Percentiles rank a stretch among this genome's conserved stretches.
phyloP scores from a whole-genome alignment of 495 filamentous ascomycete genomes.

The Monascus purpureus region DNA sequence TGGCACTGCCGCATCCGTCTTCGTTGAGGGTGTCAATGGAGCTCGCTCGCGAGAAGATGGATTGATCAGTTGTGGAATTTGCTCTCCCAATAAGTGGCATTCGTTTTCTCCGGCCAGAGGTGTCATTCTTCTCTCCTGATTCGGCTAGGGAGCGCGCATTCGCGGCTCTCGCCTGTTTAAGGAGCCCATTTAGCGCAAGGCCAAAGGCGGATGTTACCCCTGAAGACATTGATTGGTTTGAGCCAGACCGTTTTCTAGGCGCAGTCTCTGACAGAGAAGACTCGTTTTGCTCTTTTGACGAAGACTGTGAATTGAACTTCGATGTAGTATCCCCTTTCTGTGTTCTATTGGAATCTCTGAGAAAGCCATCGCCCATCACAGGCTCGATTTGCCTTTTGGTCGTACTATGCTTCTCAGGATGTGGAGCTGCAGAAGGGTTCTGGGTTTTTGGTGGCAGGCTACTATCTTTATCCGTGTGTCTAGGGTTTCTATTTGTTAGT shows the following conservation, averaged over 20 bases:
- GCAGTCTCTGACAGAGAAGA: too few species aligned
- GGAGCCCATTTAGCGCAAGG: constrained; percentile 22
- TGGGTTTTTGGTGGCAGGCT: too few species aligned
- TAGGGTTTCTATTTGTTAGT: not conserved
- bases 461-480: too few species aligned
- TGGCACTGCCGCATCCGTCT: constrained; percentile 33
- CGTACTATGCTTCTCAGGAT: too few species aligned
- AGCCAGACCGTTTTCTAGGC: too few species aligned
- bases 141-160: constrained; percentile 17
- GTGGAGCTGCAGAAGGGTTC: too few species aligned
- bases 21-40: constrained; percentile 43
- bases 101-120: constrained; percentile 8
- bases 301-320: too few species aligned
- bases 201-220: constrained; percentile 19
- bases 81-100: constrained; percentile 37
- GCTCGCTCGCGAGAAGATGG: constrained; percentile 30
- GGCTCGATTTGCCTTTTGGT: too few species aligned
- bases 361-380: too few species aligned
- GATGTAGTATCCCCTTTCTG: too few species aligned
- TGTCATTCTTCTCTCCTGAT: constrained; percentile 4
- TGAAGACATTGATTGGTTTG: constrained; percentile 6
- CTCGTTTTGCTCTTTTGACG: too few species aligned
- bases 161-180: constrained; percentile 28
- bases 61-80: constrained; percentile 10
- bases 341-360: too few species aligned